Evolutionary conservation across 179 eudicot species (phyloP), one percentile per base, ranked within the genome.

Genomic region (Beta lomatogona): DNA sequence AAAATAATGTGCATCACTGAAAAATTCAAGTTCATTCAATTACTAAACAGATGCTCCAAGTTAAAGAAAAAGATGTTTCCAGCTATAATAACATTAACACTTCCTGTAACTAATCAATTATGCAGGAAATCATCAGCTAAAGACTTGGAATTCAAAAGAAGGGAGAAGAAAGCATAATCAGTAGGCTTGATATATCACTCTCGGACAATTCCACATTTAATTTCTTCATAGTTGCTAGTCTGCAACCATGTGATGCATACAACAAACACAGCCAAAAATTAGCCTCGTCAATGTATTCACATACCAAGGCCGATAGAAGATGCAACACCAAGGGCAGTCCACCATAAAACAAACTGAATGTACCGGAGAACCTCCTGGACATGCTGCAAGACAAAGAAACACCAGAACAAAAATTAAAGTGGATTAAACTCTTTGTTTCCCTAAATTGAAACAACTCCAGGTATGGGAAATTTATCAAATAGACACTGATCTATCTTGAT

Each of bases 301-400:
- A 84, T 88, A 96, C 99, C 99, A 84, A 96, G 97, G 76, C 99
- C 99, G 85, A 96, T 94, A 63, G 99, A 96, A 82, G 99, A 96
- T 73, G 98, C 99, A 84, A 96, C 94, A 64, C 99, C 99, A 83
- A 96, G 97, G 53, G 94, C 94, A 82, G 89, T 85, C 99, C 99
- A 96, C 99, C 99, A 96, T 78, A 96, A 71, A 81, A 90, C 97
- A 88, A 91, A 96, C 86, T 83, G 89, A 63, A 90, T 59, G 86
- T 94, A 93, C 52, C 82, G 86, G 48, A 78, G 88, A 83, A 89
- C 80, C 89, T 91, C 99, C 82, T 90, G 92, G 71, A 93, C 84
- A 88, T 92, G 98, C 98, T 96, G 98, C 89, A 88, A 71, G 85
- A 86, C 64, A 81, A 28, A 48, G 41, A 31, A 75, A 72, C 28